Evolutionary conservation across 1,139 yeast species (phyloP).

Genomic region (Saccharomycopsis crataegensis): DNA sequence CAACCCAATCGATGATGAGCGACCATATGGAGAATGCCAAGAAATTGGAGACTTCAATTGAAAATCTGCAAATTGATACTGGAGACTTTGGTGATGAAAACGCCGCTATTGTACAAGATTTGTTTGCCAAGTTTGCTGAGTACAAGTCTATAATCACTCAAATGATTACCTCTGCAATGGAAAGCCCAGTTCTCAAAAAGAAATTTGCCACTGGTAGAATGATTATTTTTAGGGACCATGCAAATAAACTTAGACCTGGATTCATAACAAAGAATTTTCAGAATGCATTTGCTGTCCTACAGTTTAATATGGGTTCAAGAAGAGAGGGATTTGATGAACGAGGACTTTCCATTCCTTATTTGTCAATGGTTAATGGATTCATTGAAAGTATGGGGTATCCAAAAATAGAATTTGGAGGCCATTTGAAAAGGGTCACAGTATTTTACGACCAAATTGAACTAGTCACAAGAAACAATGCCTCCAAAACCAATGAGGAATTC

Average conservation of each 20-base stretch:
- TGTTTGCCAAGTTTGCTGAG: constrained; percentile 39
- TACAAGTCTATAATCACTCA: constrained; percentile 39
- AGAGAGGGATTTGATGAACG: constrained; percentile 26
- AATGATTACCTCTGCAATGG: constrained; percentile 41
- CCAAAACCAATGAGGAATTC: constrained; percentile 34
- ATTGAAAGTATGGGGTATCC: constrained; percentile 26
- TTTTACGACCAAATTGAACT: constrained; percentile 42
- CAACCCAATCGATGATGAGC: constrained; percentile 78
- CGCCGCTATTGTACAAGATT: constrained; percentile 26
- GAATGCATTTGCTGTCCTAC: constrained; percentile 31
- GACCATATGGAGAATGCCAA: constrained; percentile 70
- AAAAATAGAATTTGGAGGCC: constrained; percentile 25
- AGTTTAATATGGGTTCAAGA: constrained; percentile 39
- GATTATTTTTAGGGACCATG: constrained; percentile 47
- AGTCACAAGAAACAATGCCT: constrained; percentile 39
- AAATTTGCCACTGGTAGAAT: constrained; percentile 53
- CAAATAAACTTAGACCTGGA: constrained; percentile 42
- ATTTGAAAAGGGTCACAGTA: constrained; percentile 31
- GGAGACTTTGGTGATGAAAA: constrained; percentile 27
- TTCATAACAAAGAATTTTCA: constrained; percentile 40
- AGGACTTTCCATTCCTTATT: constrained; percentile 37
- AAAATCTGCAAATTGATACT: constrained; percentile 34
- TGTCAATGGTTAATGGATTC: constrained; percentile 35
- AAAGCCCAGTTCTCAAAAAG: constrained; percentile 39
- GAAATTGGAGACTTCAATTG: constrained; percentile 42